A percentile compares a stretch with the other conserved stretches of the same genome.
These are phyloP conservation scores for Fusarium sp. DNA, from an alignment of 2,329 filamentous ascomycete genomes.

Conservation along the genomic window DNA sequence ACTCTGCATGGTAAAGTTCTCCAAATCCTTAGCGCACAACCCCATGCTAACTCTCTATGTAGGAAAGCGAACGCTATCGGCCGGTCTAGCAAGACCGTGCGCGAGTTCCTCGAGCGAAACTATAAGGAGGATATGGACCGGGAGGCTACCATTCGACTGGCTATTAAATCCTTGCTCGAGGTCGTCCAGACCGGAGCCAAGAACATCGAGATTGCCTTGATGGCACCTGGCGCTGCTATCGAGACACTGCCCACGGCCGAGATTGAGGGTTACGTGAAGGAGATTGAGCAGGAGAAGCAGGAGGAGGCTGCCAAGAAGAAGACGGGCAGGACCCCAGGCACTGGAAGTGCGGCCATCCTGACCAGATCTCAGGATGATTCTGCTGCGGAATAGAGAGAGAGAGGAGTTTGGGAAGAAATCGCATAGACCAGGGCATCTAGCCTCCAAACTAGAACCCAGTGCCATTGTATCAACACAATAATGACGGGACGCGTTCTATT, in stretches of 20 bases:
- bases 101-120: conserved; percentile 98
- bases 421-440: conserved; percentile 42
- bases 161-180: conserved; percentile 97
- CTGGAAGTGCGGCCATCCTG: conserved; percentile 77
- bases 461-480: conserved; percentile 52
- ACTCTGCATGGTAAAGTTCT: conserved; percentile 87
- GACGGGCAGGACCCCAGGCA: conserved; percentile 78
- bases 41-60: conserved; percentile 23
- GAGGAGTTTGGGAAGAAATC: conserved; percentile 20
- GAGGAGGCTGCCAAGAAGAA: conserved; percentile 99
- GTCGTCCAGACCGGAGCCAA: conserved; percentile 99
- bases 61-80: conserved; percentile 99
- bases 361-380: conserved; percentile 67
- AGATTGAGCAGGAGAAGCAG: conserved; percentile 99
- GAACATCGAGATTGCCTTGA: conserved; percentile 99
- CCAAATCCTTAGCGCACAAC: not conserved
- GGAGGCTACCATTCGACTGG: conserved; percentile 94
- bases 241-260: conserved; percentile 96
- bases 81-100: conserved; percentile 97
- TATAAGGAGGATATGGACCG: conserved; percentile 98
- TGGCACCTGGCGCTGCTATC: conserved; percentile 90
- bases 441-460: conserved; percentile 41
- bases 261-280: conserved; percentile 98
- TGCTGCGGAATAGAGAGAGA: conserved; percentile 48
- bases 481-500: conserved; percentile 42